A percentile compares a stretch with the other conserved stretches of the same genome.
Conservation (phyloP, 352 stramenopile genomes). For the Globisporangium perplexum region DNA sequence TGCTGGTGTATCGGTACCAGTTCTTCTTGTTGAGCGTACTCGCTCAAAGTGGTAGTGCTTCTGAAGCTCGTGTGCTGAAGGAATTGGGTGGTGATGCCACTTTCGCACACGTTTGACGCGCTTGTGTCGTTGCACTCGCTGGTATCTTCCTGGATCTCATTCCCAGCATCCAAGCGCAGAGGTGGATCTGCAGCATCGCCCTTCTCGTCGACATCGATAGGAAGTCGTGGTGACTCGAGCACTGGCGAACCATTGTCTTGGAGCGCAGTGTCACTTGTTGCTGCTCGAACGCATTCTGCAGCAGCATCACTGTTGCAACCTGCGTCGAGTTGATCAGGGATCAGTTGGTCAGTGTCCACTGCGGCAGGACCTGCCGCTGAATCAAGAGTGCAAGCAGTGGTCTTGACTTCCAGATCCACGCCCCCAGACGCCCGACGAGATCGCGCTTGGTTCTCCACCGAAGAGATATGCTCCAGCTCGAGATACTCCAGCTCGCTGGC, state of each 20-base stretch:
- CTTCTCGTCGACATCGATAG: not conserved
- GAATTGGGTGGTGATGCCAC: not conserved
- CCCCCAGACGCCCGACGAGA: not conserved
- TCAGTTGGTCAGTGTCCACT: not conserved
- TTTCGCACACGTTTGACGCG: not conserved
- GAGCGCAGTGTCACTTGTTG: not conserved
- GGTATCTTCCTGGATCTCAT: not conserved
- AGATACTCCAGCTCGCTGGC: not conserved
- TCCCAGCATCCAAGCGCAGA: not conserved
- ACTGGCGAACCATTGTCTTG: not conserved
- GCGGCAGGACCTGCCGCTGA: not conserved
- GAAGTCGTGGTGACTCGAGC: not conserved
- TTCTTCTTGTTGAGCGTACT: not conserved
- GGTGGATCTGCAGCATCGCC: not conserved
- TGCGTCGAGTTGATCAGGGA: too few species aligned
- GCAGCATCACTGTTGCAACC: not conserved
- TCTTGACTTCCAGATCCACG: not conserved
- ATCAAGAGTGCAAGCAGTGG: not conserved
- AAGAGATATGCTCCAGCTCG: not conserved
- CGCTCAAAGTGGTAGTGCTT: not conserved
- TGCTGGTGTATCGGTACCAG: not conserved
- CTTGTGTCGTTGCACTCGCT: not conserved
- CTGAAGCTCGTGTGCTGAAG: not conserved
- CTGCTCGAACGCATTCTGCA: not conserved
- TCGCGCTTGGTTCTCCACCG: not conserved